Conservation (phyloP, 208 protist genomes). For the Lotmaria passim region DNA sequence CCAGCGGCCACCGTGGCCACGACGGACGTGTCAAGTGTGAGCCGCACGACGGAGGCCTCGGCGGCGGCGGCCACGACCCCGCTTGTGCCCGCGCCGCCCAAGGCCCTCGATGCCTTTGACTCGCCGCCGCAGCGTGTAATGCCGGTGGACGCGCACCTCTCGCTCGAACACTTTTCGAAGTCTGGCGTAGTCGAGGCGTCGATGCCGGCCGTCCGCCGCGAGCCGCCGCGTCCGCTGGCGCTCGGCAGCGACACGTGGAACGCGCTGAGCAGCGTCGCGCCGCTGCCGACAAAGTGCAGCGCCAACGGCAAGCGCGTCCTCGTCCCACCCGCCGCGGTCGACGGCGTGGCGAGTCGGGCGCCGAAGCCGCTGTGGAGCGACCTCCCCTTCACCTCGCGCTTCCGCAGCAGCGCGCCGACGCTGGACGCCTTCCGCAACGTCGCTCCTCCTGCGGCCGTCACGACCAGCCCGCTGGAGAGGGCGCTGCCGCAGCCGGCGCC, state of each 20-base stretch:
- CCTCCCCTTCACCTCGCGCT: conserved; percentile 37
- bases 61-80: not conserved
- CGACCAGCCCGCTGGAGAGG: conserved; percentile 10
- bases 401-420: conserved; percentile 37
- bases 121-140: conserved; percentile 36
- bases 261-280: conserved; percentile 32
- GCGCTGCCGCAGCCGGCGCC: not conserved
- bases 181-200: conserved; percentile 19
- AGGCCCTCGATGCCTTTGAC: conserved; percentile 22
- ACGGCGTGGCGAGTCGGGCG: conserved; percentile 28
- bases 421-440: conserved; percentile 49
- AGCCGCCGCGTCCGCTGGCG: conserved; percentile 36
- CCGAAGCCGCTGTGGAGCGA: conserved; percentile 53
- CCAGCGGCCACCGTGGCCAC: not conserved
- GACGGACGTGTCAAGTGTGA: conserved; percentile 6
- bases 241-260: conserved; percentile 53
- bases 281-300: conserved; percentile 17
- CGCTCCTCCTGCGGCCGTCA: not conserved
- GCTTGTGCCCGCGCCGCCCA: conserved; percentile 8
- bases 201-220: conserved; percentile 19
- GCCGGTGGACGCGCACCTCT: conserved; percentile 41
- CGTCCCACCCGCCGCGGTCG: conserved; percentile 37
- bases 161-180: conserved; percentile 32
- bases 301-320: conserved; percentile 2
- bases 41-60: conserved; percentile 14